phyloP scores from a whole-genome alignment of 176 grass and related monocot species.

The Hordeum vulgare region DNA sequence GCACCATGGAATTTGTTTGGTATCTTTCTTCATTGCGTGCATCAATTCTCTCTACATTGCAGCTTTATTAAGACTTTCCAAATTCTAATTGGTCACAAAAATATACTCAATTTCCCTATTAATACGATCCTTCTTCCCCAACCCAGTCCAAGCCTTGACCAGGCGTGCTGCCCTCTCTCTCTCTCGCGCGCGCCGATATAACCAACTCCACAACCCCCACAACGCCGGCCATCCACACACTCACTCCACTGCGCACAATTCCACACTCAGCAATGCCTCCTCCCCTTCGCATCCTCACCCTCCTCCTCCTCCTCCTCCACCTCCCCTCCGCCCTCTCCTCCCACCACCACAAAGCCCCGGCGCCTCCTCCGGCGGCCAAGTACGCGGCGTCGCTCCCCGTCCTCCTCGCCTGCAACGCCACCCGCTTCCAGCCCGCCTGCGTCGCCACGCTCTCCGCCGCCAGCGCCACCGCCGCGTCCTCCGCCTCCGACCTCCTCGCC shows the following conservation, averaged over 20 bases:
- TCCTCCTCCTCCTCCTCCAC: conserved; percentile 19
- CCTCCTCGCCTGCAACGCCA: conserved; percentile 73
- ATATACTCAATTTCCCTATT: too few species aligned
- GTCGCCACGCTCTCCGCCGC: conserved; percentile 48
- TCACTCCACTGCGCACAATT: not conserved
- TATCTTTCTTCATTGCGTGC: too few species aligned
- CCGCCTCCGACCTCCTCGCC: conserved; percentile 36
- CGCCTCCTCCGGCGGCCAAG: not conserved
- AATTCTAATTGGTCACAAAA: too few species aligned
- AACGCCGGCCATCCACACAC: not conserved
- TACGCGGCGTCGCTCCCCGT: conserved; percentile 27
- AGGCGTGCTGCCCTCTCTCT: not conserved
- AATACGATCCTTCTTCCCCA: conserved; percentile 1
- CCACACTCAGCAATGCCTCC: not conserved
- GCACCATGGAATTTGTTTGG: not conserved
- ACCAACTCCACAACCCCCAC: not conserved
- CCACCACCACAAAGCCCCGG: not conserved
- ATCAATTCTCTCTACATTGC: not conserved
- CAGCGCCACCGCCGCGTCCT: conserved; percentile 19
- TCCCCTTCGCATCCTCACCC: not conserved
- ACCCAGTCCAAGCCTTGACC: not conserved
- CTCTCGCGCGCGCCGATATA: not conserved
- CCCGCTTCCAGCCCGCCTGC: conserved; percentile 56
- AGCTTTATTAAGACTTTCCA: too few species aligned
- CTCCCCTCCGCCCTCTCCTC: conserved; percentile 19